Evolutionary conservation across 371 early-diverging fungal genomes (phyloP).

Genomic region (Rhizopus stolonifer): DNA sequence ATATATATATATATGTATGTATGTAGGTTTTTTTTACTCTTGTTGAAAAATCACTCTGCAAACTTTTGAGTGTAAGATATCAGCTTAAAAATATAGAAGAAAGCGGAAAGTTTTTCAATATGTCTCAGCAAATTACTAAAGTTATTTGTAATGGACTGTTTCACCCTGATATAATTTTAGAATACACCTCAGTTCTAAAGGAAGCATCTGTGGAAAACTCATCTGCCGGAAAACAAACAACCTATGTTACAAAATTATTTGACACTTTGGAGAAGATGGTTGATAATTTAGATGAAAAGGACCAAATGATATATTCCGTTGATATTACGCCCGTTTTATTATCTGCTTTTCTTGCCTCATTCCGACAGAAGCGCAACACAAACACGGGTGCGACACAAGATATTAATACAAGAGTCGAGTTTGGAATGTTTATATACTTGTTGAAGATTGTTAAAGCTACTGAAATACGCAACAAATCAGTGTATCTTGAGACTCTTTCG

Average conservation of each 20-base stretch:
- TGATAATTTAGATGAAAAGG: slow-evolving; percentile 6
- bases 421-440: slow-evolving; percentile 36
- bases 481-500: slow-evolving; percentile 21
- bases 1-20: too few relatives aligned
- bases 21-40: slow-evolving; percentile 33
- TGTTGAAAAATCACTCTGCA: slow-evolving; percentile 27
- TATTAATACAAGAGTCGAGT: slow-evolving; percentile 34
- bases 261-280: slow-evolving; percentile 29
- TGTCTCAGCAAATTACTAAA: slow-evolving; percentile 17
- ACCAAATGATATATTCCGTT: slow-evolving; percentile 30
- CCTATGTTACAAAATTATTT: slow-evolving; percentile 41
- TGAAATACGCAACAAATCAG: slow-evolving; percentile 2
- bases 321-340: slow-evolving; percentile 32
- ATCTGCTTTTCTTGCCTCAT: slow-evolving; percentile 27
- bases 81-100: slow-evolving; percentile 8
- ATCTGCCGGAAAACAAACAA: slow-evolving; percentile 16
- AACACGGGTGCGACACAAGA: slow-evolving; percentile 31
- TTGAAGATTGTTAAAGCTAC: slow-evolving; percentile 11
- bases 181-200: slow-evolving; percentile 40
- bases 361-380: slow-evolving; percentile 32
- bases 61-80: slow-evolving; percentile 24
- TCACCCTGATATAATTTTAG: slow-evolving; percentile 43
- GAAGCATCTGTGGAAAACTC: slow-evolving; percentile 8
- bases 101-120: neutral
- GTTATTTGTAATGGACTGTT: slow-evolving; percentile 34